Evolutionary conservation across 2,329 filamentous ascomycete genomes (phyloP), one percentile per base, ranked within the genome.

Genomic region (Ophiosphaerella narmari): DNA sequence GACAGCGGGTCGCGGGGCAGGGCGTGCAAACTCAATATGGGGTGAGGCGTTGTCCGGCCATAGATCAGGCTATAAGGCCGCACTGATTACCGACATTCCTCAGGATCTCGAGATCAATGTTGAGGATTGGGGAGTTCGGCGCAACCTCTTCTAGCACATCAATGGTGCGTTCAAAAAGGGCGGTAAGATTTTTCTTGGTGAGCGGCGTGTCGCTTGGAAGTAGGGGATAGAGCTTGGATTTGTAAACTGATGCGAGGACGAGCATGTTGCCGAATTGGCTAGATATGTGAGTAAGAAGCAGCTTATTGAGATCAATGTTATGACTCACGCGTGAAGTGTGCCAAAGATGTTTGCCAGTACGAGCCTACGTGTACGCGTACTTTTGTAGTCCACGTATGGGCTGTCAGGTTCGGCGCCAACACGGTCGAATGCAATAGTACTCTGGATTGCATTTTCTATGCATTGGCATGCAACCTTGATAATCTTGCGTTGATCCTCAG

Each of bases 321-420:
- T 29, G 26, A 29, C 26, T 29, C 9, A 29, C 26, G 54, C 56
- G 80, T 97, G 93, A 55, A 91, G 89, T 14, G 93, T 97, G 44
- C 93, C 92, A 74, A 96, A 96, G 21, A 96, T 87, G 65, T 97
- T 97, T 13, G 93, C 97, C 47, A 97, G 86, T 43, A 97, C 87
- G 7, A 89, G 84, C 26, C 91, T 84, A 54, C 82, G 76, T 40
- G 54, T 63, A 77, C 90, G 66, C 73, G 79, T 60, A 80, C 82
- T 54, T 81, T 87, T 65, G 77, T 88, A 71, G 16, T 60, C 54
- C 3, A 50, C 42, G 44, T 70, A 73, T 2, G 42, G 43, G 35
- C 57, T 62, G 34, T 60, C 44, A 1, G 59, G 57, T n/a, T 57
- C 40, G n/a, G 60, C 64, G 12, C 67, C 68, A 80, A 89, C 79